Evolutionary conservation across 768 basidiomycete species (phyloP), one percentile per base, ranked within the genome.

Genomic region (Crassisporium funariophilum): DNA sequence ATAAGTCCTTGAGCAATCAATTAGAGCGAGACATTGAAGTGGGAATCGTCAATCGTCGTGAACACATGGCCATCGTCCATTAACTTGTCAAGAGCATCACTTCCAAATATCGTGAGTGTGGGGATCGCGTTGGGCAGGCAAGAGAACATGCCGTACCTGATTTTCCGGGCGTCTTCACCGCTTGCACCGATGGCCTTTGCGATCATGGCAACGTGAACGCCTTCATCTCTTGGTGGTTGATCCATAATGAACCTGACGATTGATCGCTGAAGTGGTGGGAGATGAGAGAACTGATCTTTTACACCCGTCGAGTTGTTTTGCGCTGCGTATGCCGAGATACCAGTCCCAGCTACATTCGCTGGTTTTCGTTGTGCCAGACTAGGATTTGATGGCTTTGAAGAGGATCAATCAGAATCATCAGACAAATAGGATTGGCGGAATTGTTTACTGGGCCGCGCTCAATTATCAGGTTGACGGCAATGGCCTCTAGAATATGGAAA

Each of bases 31-130:
- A 87, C 61, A 25, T 75, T 69, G 64, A 83, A 87, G 57, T 91
- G 89, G n/a, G 79, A 86, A 52, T 93, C 91, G 57, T 93, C 86
- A 31, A 84, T 78, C 0, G 90, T 91, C 44, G 81, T 86, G 65
- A 79, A 98, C 46, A 95, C 75, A 52, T 79, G 68, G 0, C 94
- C 94, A 0, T 88, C 84, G 42, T 86, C 83, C 76, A 91, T 84
- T 42, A 98, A 74, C 41, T 68, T 65, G 54, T 94, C 89, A 53
- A 95, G 69, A 5, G 88, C 88, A 35, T 78, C 72, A 59, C 91
- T 90, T 49, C 24, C 9, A n/a, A 17, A 31, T 33, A 21, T 29
- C 16, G 19, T 38, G 12, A 38, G n/a, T 40, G 15, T 23, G 25
- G 36, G 15, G 21, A 37, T 16, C 22, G 45, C 13, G 20, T 36